Evolutionary conservation across 2,329 filamentous ascomycete genomes (phyloP), one percentile per base, ranked within the genome.

Genomic region (Aspergillus neotritici): DNA sequence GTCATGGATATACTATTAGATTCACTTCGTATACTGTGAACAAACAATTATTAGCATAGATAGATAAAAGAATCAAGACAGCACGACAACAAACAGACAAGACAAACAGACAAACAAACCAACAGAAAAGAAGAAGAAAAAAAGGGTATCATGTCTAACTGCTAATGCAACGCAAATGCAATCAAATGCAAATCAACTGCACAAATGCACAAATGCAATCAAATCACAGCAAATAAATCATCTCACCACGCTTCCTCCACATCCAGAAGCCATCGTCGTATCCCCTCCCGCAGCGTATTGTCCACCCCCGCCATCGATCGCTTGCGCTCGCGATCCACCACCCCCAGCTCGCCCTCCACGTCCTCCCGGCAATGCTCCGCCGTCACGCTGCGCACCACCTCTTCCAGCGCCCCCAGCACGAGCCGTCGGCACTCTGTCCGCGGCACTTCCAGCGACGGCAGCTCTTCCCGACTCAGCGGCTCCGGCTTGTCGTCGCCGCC

Each of bases 361-460:
- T 69, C 64, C 37, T 71, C 64, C 33, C 64, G 69, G 40, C 64
- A 66, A 44, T 70, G 65, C 45, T 74, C 71, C 5, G 71, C 71
- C 11, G 71, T 72, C n/a, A 79, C 76, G 39, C 72, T 71, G 41
- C 69, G 72, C 29, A 78, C 77, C 3, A 80, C 71, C 43, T 77
- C 67, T 58, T 80, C 76, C 13, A 80, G 61, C 4, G 78, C 77
- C 40, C 76, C 76, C 9, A 79, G 71, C 0, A 80, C 72, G 43
- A 75, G 68, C 31, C 70, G 68, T 41, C 73, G 74, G 54, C 76
- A 80, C 51, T 79, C 76, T 3, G 63, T 66, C 14, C 71, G 68
- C 5, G 73, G 67, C 2, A 76, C 66, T 51, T 77, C 74, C 3
- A 67, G 46, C 9, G 67, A 58, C 16, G 63, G 53, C 5, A 54